Base-by-base conservation (phyloP, 768 basidiomycete species). In the Trametes sanguinea region DNA sequence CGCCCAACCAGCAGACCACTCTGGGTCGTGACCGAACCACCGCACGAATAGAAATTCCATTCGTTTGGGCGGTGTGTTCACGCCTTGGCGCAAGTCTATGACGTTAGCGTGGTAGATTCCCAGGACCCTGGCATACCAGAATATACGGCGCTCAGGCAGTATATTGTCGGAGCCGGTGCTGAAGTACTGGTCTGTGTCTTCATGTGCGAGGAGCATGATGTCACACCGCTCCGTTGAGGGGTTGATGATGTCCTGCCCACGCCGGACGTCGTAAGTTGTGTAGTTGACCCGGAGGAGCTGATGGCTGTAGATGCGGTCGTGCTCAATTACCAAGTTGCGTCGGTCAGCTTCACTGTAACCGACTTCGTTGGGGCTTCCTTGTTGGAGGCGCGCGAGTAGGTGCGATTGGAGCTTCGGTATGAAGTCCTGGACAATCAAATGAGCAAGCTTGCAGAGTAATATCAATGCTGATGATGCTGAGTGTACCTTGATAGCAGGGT, bases 201-300 rank as follows among this genome's bases (percentile, higher is more conserved):
- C 62, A 5, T 57, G 53, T 0, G 67, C 39, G 0, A 65, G 59
- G 3, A 70, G 40, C 66, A 75, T 71, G 43, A 83, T 53, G 33
- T 80, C 69, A 17, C 37, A 37, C 0, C 70, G 40, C 13, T 78
- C 71, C 0, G 70, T 78, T 0, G 66, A 44, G 9, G 76, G 74
- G 50, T 81, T 80, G 54, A 83, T 65, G 0, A 71, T 62, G 57
- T 83, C 80, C 56, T 81, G 77, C 2, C 65, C 70, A 0, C 75
- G 68, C 29, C 75, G 72, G n/a, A 76, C 45, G 61, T 82, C 77
- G 62, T 81, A 82, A 0, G 76, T 77, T 0, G 79, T 80, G 65
- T 76, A 78, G 61, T 78, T 76, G 53, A 80, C 50, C 0, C 70
- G 70, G 3, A 77, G 27, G 2, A 67, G 63, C 40, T 71, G 68